phyloP scores from a whole-genome alignment of 495 filamentous ascomycete species.

The Penicillium steckii region DNA sequence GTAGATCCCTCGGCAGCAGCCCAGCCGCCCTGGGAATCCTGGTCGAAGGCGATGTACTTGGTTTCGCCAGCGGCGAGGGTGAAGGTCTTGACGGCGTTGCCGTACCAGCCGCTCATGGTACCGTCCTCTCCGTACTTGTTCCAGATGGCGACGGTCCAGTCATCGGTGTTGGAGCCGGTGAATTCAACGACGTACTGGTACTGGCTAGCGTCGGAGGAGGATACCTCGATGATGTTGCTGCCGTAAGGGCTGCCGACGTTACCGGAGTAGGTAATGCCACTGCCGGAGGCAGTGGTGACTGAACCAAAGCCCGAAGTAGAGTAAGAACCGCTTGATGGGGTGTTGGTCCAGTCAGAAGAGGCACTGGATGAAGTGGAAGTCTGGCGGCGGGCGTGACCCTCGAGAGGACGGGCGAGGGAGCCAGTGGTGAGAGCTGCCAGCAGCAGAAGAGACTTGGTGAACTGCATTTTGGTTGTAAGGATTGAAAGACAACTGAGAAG shows the following conservation, averaged over 20 bases:
- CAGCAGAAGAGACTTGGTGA: constrained; percentile 38
- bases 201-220: constrained; percentile 25
- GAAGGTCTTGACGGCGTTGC: constrained; percentile 39
- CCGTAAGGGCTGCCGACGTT: constrained; percentile 52
- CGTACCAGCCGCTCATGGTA: constrained; percentile 40
- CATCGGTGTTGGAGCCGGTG: constrained; percentile 33
- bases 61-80: constrained; percentile 41
- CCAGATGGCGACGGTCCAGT: constrained; percentile 50
- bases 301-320: constrained; percentile 33
- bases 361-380: constrained; percentile 9
- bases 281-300: constrained; percentile 23
- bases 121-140: constrained; percentile 49
- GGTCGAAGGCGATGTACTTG: constrained; percentile 46
- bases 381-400: constrained; percentile 30
- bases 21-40: constrained; percentile 43
- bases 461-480: constrained; percentile 28
- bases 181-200: constrained; percentile 50
- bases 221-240: constrained; percentile 51
- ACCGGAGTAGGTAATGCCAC: constrained; percentile 38
- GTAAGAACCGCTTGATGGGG: constrained; percentile 21
- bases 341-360: constrained; percentile 17
- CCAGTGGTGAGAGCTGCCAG: constrained; percentile 34
- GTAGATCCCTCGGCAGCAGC: constrained; percentile 31
- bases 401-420: constrained; percentile 17
- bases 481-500: constrained; percentile 11